Evolutionary conservation across 23 red algal genomes (phyloP), one percentile per base, ranked within the genome.

Genomic region (Agarophyton chilense): DNA sequence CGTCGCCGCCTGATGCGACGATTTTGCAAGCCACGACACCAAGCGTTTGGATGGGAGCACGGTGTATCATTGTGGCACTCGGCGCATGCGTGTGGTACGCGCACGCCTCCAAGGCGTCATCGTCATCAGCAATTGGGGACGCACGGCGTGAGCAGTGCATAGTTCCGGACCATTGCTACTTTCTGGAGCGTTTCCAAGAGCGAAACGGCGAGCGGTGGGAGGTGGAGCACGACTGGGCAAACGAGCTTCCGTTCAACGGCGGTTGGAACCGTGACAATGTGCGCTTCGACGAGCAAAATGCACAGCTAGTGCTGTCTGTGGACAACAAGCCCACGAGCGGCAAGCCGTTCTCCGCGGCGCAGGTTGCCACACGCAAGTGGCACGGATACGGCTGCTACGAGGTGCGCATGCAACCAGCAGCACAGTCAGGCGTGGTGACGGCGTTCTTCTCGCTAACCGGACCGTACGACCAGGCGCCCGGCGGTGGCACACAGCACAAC

Each of bases 361-460:
- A 85, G 39, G 13, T 85, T 28, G 35, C 36, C 16, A 43, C 58
- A 4, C 54, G 54, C 55, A 8, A 22, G 8, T 85, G 56, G 58
- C 62, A 70, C 60, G 38, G 32, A 2, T 70, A 66, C 26, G 81
- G 81, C 60, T 85, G 81, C 50, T 85, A 70, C 41, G 62, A 66
- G 25, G 81, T 71, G 41, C 62, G 81, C 9, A 85, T 85, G 56
- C 44, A 71, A 34, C 81, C 81, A 12, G 81, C 39, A 11, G 36
- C 8, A 2, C 32, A 44, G 36, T 24, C 54, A 22, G 77, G 77
- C 28, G 35, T 81, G 47, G 52, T 81, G 19, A n/a, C 51, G 8
- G 52, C 77, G 5, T 81, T 81, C 77, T 81, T 81, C 47, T 56
- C 54, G 42, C 52, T 52, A 10, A 81, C 77, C 9, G 77, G 77